Evolutionary conservation across 208 protist genomes (phyloP), one percentile per base, ranked within the genome.

Genomic region (Leishmania gerbilli): DNA sequence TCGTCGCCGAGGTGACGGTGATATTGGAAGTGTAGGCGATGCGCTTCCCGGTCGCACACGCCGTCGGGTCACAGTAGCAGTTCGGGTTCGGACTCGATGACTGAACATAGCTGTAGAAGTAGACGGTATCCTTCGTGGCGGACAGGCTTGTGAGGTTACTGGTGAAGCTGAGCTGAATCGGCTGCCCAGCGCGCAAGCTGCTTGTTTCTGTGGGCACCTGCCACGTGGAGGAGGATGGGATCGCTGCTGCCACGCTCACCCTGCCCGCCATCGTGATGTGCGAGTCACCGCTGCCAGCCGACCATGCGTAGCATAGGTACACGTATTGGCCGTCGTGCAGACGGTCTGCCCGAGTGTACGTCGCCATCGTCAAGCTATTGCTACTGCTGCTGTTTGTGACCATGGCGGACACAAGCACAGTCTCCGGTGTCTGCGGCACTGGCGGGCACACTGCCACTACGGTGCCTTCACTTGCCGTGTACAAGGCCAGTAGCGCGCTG

Each of bases 231-330:
- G 84, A 81, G 13, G 85, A 90, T 6, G 95, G 95, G 37, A 93
- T 84, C 24, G 86, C 84, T 3, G 68, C 75, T 0, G 45, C 47
- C 3, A 98, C 75, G 17, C 55, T 85, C 34, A 91, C 49, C 60
- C 74, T 81, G 68, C 93, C 92, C 3, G 88, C 86, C 87, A 95
- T 94, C 37, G 89, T 91, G 24, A 91, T 79, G 68, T 90, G 89
- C 49, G 82, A 69, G 68, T 78, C 81, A 2, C 79, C 76, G 42
- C 62, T 78, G 76, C 69, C 81, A 56, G 80, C 60, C 6, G 76
- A 83, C 92, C 95, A 96, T 19, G 90, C 31, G 81, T 96, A 98
- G 76, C 95, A 98, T 5, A 96, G 81, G 86, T 95, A 89, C 45
- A 96, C 86, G 21, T 80, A 67, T 15, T 60, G 77, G 31, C 88